Conservation (phyloP, 495 filamentous ascomycete genomes). For the Penicillium goetzii region DNA sequence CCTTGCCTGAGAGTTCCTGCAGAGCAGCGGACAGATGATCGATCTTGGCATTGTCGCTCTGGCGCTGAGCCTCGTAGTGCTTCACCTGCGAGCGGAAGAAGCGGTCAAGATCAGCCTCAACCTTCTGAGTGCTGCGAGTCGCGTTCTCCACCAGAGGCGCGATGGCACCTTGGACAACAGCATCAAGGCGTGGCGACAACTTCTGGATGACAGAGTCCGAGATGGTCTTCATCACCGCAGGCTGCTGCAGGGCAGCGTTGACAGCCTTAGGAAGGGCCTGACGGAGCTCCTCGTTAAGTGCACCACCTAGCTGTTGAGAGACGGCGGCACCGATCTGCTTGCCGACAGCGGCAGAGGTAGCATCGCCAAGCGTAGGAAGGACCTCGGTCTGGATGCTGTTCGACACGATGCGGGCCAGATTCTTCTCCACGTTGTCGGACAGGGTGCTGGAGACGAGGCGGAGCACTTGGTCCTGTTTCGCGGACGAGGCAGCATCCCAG, state of each 20-base stretch:
- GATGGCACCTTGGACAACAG: conserved; percentile 62
- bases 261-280: conserved; percentile 59
- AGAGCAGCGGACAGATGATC: conserved; percentile 79
- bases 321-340: conserved; percentile 62
- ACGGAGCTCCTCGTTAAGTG: conserved; percentile 58
- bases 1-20: conserved; percentile 68
- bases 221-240: conserved; percentile 68
- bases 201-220: conserved; percentile 70
- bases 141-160: conserved; percentile 67
- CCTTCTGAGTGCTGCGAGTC: conserved; percentile 61
- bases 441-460: conserved; percentile 86
- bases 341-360: conserved; percentile 57
- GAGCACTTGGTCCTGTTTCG: conserved; percentile 79
- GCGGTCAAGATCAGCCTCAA: conserved; percentile 66
- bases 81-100: conserved; percentile 64
- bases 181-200: conserved; percentile 68
- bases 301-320: conserved; percentile 51
- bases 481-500: conserved; percentile 64
- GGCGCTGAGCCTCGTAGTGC: conserved; percentile 68
- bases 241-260: conserved; percentile 65
- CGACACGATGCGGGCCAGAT: conserved; percentile 70
- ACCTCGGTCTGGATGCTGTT: conserved; percentile 67
- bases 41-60: conserved; percentile 75
- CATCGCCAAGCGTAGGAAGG: conserved; percentile 58
- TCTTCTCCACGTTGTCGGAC: conserved; percentile 85